Percentiles rank a stretch among this genome's conserved stretches.
Conservation (phyloP, 768 basidiomycete species). For the Leucogyrophana mollusca region DNA sequence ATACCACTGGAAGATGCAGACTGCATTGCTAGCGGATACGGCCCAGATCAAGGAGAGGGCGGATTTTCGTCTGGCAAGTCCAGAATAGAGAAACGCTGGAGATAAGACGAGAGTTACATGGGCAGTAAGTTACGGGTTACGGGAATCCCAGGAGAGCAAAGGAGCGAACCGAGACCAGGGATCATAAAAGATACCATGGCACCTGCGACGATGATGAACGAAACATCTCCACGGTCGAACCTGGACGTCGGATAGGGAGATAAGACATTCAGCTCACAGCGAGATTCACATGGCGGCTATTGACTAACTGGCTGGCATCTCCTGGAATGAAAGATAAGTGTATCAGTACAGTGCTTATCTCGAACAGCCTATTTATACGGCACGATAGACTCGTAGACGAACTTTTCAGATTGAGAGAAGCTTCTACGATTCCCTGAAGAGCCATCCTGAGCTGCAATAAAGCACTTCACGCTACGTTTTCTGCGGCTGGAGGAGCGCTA, state of each 20-base stretch:
- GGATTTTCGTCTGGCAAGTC: slow-evolving; percentile 67
- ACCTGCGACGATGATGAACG: slow-evolving; percentile 67
- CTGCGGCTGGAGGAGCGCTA: too few species aligned
- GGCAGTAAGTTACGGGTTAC: slow-evolving; percentile 1
- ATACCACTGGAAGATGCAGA: slow-evolving; percentile 81
- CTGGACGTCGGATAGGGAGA: slow-evolving; percentile 32
- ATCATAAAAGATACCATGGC: slow-evolving; percentile 79
- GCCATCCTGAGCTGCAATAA: slow-evolving; percentile 8
- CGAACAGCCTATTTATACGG: slow-evolving; percentile 1
- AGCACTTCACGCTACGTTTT: too few species aligned
- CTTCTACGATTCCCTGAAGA: not conserved
- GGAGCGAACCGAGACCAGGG: slow-evolving; percentile 59
- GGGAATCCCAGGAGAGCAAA: slow-evolving; percentile 4
- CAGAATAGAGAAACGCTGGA: slow-evolving; percentile 71
- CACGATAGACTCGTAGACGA: slow-evolving; percentile 2
- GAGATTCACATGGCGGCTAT: not conserved
- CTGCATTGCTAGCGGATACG: slow-evolving; percentile 68
- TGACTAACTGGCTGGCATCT: slow-evolving; percentile 26
- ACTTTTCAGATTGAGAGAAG: slow-evolving; percentile 9
- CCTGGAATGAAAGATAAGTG: slow-evolving; percentile 15
- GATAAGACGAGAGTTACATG: not conserved
- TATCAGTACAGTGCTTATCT: slow-evolving; percentile 7
- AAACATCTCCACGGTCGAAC: slow-evolving; percentile 69
- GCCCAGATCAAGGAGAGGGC: slow-evolving; percentile 75
- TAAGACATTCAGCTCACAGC: slow-evolving; percentile 4